Evolutionary conservation across 1,139 yeast genomes (phyloP), one percentile per base, ranked within the genome.

Genomic region (Sugiyamaella novakii): DNA sequence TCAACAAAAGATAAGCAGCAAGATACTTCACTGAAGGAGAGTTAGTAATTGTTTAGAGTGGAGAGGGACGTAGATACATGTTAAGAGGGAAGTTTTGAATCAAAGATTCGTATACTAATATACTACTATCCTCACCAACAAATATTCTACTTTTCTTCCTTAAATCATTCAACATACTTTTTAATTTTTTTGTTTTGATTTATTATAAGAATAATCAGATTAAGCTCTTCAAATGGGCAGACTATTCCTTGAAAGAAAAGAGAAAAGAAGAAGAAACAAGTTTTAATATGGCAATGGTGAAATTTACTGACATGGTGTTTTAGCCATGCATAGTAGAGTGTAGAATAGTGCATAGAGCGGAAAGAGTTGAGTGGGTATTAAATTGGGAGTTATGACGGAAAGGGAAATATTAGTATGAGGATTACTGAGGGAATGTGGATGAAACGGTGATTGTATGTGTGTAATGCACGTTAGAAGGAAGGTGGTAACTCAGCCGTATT

Each of bases 171-270:
- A 14, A 50, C 61, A 49, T 54, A 59, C 62, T 60, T 57, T 54
- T 60, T 40, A 25, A 39, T 39, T 31, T 35, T 46, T 40, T 45
- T 40, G 18, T 40, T 31, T 31, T 22, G 17, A 21, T 31, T 11
- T 24, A 29, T 29, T 22, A 12, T 31, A 19, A 76, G 78, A 76
- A 77, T 77, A 78, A 77, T 78, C 81, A 73, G 73, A 75, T 78
- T 78, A 78, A 78, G 82, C 81, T 68, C 65, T 56, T 36, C 54
- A 51, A 19, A 54, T 56, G 55, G 67, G 82, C 82, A 73, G 82
- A 78, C 81, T 77, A 78, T 78, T 76, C 82, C 73, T 77, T 77
- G 70, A 61, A 61, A 62, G 56, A 56, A 54, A 48, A 52, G 44
- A 43, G 29, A 34, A 33, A 39, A 42, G 35, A 36, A 43, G 39